These are phyloP conservation scores for Helicostylum pulchrum DNA, from an alignment of 192 early-diverging fungal genomes.

Conservation along the genomic window DNA sequence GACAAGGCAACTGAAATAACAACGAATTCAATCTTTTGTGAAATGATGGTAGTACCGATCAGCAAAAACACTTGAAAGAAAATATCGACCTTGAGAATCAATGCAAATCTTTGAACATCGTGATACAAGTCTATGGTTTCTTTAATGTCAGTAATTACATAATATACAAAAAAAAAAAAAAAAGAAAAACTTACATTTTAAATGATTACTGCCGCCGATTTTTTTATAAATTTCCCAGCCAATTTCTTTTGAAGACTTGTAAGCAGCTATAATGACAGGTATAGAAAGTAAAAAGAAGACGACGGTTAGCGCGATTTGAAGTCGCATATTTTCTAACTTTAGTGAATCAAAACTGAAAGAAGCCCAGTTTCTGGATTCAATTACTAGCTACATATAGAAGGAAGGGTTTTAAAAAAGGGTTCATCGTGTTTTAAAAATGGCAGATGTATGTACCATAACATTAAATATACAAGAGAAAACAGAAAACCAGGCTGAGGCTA, in stretches of 20 bases:
- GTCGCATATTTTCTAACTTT: neutral
- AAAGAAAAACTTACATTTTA: constrained; percentile 5
- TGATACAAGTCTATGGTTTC: constrained; percentile 9
- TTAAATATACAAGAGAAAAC: neutral
- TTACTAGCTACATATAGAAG: neutral
- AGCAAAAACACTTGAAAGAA: constrained; percentile 16
- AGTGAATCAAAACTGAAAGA: neutral
- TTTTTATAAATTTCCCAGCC: constrained; percentile 13
- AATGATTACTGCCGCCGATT: neutral
- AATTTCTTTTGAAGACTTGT: neutral
- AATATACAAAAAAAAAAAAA: neutral
- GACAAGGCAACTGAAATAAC: neutral
- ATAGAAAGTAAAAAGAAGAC: neutral
- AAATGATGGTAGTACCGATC: neutral
- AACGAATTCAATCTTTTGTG: neutral
- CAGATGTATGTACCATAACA: constrained; percentile 3
- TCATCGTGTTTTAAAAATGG: neutral
- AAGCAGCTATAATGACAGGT: neutral
- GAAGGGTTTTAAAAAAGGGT: neutral
- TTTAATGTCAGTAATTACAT: no score
- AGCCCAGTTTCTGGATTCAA: neutral
- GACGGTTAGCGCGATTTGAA: neutral
- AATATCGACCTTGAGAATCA: constrained; percentile 21
- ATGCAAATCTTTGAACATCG: constrained; percentile 8
- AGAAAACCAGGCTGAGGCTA: constrained; percentile 5